These are phyloP conservation scores for Climacium dendroides DNA, from an alignment of 225 moss, liverwort and hornwort genomes.

Conservation along the genomic window DNA sequence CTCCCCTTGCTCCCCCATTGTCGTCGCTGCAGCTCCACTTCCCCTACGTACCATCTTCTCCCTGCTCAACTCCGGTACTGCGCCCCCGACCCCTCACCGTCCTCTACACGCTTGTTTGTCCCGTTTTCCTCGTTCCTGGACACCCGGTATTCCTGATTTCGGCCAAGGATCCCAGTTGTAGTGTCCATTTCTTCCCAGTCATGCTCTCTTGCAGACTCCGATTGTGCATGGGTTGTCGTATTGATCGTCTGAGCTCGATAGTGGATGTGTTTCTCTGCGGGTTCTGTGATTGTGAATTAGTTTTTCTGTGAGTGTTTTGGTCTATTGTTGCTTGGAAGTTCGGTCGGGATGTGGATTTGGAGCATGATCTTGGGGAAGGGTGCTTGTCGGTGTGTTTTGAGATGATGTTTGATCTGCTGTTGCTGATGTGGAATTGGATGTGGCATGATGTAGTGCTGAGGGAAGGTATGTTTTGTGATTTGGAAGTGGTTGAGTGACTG, in stretches of 20 bases:
- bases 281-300: background rate
- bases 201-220: background rate
- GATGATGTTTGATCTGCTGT: background rate
- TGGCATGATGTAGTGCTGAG: background rate
- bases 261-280: background rate
- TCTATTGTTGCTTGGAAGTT: background rate
- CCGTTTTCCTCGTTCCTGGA: background rate
- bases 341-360: background rate
- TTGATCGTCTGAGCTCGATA: background rate
- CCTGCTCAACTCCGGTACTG: background rate
- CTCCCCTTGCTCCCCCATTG: background rate
- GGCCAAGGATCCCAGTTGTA: background rate
- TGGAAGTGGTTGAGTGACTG: background rate
- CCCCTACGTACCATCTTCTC: background rate
- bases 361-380: background rate
- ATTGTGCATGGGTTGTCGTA: background rate
- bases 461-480: background rate
- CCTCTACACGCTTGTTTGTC: too few species aligned
- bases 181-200: background rate
- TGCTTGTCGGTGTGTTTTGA: background rate
- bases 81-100: background rate
- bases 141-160: background rate
- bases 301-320: background rate
- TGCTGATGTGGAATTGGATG: background rate
- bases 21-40: background rate